Percentiles rank a stretch among this genome's conserved stretches.
These are phyloP conservation scores for Suillus americanus DNA, from an alignment of 768 basidiomycete genomes.

Conservation along the genomic window DNA sequence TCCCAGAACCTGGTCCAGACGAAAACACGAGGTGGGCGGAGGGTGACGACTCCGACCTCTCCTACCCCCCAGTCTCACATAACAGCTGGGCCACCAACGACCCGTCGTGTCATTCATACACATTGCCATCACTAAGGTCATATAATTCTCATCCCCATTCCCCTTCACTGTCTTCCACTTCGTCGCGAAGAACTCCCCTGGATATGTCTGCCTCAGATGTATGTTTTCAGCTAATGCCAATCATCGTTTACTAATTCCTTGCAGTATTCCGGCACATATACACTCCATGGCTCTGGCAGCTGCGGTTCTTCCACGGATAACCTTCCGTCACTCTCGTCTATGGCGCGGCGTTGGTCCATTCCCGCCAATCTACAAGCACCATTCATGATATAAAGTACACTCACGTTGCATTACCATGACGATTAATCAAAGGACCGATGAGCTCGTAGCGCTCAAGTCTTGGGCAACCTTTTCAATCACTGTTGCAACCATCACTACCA, in stretches of 20 bases:
- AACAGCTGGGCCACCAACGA: slow-evolving; percentile 30
- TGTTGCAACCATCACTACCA: background rate
- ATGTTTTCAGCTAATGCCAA: slow-evolving; percentile 4
- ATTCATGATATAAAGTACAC: slow-evolving; percentile 32
- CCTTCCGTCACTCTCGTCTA: slow-evolving; percentile 33
- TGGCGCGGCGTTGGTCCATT: slow-evolving; percentile 38
- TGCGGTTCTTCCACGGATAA: slow-evolving; percentile 33
- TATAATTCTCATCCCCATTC: slow-evolving; percentile 29
- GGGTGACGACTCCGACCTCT: slow-evolving; percentile 15
- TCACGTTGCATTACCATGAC: slow-evolving; percentile 8
- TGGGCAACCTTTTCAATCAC: background rate
- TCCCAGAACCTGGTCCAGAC: slow-evolving; percentile 17
- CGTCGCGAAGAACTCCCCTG: slow-evolving; percentile 25
- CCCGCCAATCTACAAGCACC: slow-evolving; percentile 32
- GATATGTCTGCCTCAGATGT: slow-evolving; percentile 29
- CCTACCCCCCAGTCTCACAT: slow-evolving; percentile 25
- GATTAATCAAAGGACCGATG: background rate
- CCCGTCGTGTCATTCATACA: slow-evolving; percentile 22
- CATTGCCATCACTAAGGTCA: slow-evolving; percentile 29
- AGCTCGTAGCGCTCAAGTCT: background rate
- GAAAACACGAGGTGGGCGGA: slow-evolving; percentile 24
- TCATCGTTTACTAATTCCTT: background rate
- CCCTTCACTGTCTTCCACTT: slow-evolving; percentile 25
- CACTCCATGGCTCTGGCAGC: slow-evolving; percentile 24
- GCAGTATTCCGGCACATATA: slow-evolving; percentile 25